Conservation (phyloP, 768 basidiomycete genomes). For the Boletus edulis region DNA sequence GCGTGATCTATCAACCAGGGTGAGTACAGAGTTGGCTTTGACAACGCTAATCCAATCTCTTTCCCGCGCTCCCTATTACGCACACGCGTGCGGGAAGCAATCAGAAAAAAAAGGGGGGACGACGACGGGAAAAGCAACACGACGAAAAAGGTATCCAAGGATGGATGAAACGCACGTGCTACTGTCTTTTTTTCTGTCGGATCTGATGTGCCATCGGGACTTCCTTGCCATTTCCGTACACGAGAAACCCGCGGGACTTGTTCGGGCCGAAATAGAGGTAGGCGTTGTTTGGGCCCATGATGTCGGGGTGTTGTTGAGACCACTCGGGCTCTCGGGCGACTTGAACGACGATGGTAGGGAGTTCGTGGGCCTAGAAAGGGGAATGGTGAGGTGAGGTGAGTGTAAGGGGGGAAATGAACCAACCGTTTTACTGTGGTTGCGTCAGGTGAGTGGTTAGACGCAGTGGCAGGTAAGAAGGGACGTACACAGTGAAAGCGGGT, state of each 20-base stretch:
- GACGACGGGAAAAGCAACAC: too few relatives aligned
- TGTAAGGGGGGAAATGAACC: background rate
- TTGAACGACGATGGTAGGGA: conserved; percentile 61
- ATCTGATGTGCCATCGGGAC: conserved; percentile 57
- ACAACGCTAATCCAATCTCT: background rate
- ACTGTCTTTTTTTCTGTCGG: conserved; percentile 54
- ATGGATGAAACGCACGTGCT: conserved; percentile 52
- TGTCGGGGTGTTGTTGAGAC: conserved; percentile 62
- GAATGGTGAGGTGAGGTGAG: background rate
- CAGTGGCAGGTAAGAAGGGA: conserved; percentile 3
- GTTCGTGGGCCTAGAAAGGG: conserved; percentile 45
- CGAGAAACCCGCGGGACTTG: conserved; percentile 56
- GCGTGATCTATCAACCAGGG: conserved; percentile 48
- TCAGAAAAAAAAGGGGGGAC: too few relatives aligned
- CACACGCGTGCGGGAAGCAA: too few relatives aligned
- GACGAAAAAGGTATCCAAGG: too few relatives aligned
- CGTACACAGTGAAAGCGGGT: conserved; percentile 69
- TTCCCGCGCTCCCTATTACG: too few relatives aligned
- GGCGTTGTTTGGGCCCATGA: conserved; percentile 80
- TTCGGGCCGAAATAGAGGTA: conserved; percentile 75
- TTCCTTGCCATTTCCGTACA: conserved; percentile 63
- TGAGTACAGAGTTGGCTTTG: background rate
- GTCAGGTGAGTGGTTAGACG: conserved; percentile 1
- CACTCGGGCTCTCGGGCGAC: conserved; percentile 64
- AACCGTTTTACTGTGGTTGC: conserved; percentile 20